phyloP scores from a whole-genome alignment of 2,329 filamentous ascomycete genomes.

The Aureobasidium lini region DNA sequence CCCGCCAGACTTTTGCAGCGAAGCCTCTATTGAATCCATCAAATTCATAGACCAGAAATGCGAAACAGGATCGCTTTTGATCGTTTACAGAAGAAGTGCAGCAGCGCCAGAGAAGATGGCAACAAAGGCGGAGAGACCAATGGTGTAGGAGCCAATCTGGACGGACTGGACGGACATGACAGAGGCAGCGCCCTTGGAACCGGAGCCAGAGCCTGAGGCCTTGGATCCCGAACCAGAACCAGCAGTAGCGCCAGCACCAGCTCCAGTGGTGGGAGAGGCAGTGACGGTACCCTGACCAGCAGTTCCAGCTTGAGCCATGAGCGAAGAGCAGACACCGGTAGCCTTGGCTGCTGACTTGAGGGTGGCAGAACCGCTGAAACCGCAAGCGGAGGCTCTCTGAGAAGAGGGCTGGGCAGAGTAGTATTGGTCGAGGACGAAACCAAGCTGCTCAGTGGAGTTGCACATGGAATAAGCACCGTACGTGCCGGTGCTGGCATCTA shows the following conservation, averaged over 20 bases:
- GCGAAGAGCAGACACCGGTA: constrained; percentile 46
- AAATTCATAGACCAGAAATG: constrained; percentile 7
- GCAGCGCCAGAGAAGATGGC: constrained; percentile 46
- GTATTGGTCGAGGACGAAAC: constrained; percentile 67
- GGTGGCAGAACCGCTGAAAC: constrained; percentile 61
- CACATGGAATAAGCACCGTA: constrained; percentile 80
- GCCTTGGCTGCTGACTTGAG: constrained; percentile 44
- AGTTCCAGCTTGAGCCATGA: constrained; percentile 57
- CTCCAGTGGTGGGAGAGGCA: constrained; percentile 37
- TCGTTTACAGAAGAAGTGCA: constrained; percentile 47
- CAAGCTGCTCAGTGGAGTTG: constrained; percentile 60
- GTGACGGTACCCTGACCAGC: constrained; percentile 51
- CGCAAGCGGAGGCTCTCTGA: constrained; percentile 51
- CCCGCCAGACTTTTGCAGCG: neutral
- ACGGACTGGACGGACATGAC: constrained; percentile 39
- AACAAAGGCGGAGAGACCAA: constrained; percentile 44
- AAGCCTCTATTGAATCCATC: constrained; percentile 6
- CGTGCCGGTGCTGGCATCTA: constrained; percentile 56
- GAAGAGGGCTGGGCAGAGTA: constrained; percentile 50
- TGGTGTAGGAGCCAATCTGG: constrained; percentile 38
- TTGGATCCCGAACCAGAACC: constrained; percentile 20
- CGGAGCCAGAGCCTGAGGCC: constrained; percentile 17
- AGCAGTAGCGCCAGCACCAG: constrained; percentile 23
- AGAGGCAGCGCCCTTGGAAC: constrained; percentile 30
- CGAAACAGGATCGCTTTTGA: neutral